phyloP scores from a whole-genome alignment of 768 basidiomycete genomes.

The Boletus reticulatus region DNA sequence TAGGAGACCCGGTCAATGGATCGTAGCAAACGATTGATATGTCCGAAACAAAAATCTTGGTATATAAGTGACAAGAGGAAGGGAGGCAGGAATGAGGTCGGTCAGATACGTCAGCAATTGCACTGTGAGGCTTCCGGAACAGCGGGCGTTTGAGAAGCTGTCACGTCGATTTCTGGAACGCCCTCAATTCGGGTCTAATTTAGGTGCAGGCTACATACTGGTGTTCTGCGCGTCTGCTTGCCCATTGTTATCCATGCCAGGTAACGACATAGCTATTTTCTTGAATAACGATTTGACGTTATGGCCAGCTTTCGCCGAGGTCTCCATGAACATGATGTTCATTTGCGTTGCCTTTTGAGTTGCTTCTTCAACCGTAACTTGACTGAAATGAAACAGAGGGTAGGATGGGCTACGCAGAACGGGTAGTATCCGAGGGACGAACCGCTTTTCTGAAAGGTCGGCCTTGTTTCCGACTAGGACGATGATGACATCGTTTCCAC shows the following conservation, averaged over 20 bases:
- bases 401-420: neutral
- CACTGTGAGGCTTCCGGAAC: conserved; percentile 88
- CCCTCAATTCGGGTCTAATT: conserved; percentile 2
- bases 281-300: conserved; percentile 99
- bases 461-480: conserved; percentile 99
- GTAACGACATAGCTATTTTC: conserved; percentile 97
- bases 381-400: conserved; percentile 47
- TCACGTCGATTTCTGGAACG: conserved; percentile 85
- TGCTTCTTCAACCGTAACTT: conserved; percentile 98
- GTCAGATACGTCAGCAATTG: conserved; percentile 54
- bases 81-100: neutral
- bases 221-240: conserved; percentile 55
- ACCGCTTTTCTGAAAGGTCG: conserved; percentile 98
- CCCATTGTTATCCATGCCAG: conserved; percentile 88
- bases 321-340: conserved; percentile 99
- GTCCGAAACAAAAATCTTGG: conserved; percentile 26
- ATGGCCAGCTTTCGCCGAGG: conserved; percentile 98
- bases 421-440: conserved; percentile 25
- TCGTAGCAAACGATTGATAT: conserved; percentile 18
- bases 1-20: conserved; percentile 3
- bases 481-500: conserved; percentile 97
- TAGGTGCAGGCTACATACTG: conserved; percentile 32
- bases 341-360: conserved; percentile 88
- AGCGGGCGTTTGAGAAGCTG: conserved; percentile 60
- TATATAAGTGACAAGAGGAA: conserved; percentile 22